Base-by-base conservation (phyloP, 805 yeast species). In the Metschnikowia arizonensis region DNA sequence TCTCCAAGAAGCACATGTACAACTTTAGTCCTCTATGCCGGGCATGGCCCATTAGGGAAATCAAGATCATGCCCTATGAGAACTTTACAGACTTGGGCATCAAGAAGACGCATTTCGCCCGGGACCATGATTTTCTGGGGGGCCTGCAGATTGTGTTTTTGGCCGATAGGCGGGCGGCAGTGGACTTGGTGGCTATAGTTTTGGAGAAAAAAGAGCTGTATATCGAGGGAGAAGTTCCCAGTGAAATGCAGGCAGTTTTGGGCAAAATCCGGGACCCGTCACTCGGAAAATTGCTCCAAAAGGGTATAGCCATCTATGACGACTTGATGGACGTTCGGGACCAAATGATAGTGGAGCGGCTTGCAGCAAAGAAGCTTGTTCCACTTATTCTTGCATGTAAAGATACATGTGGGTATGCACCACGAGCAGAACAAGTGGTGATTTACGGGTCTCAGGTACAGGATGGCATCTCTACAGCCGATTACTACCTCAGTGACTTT, bases 21-120 rank as follows among this genome's bases (percentile, higher is more conserved):
- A 89, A 88, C 56, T 89, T 85, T 59, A 74, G 80, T 14, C 82
- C 95, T 0, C 68, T 68, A 40, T 83, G 81, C 35, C 69, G 91
- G 46, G 66, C 69, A 7, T 59, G 66, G 34, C 80, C 85, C 3
- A 54, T 88, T 11, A 78, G 76, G 45, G 73, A 71, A 43, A 79
- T 85, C 17, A 82, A 74, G 51, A 56, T 85, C 36, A 78, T 76
- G 45, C 71, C 77, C 3, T 52, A 48, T 36, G 31, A 37, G 21
- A 52, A 42, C 8, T 10, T 33, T 17, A 21, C 35, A 17, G 37
- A 28, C 3, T 15, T 34, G 33, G 33, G 12, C 8, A 33, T 50
- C 2, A 34, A 21, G 12, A 37, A 38, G 11, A 19, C 23, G 3
- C 29, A 31, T n/a, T 50, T 50, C 28, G 47, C 33, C 18, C 36